phyloP scores from a whole-genome alignment of 2,329 filamentous ascomycete genomes.

The Monilinia fructicola region DNA sequence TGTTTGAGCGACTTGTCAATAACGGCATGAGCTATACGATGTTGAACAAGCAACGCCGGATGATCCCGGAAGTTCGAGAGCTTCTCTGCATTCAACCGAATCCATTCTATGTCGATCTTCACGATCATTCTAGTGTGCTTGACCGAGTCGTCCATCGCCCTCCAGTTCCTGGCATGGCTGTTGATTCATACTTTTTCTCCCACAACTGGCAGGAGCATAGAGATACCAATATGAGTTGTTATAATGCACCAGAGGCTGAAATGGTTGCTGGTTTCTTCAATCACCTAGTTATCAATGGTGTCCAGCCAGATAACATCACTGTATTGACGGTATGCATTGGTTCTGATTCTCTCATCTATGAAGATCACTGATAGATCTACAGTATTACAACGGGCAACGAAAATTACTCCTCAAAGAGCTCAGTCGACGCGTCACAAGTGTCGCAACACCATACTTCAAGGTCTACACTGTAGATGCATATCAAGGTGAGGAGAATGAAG shows the following conservation, averaged over 20 bases:
- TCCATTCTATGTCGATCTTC: conserved; percentile 60
- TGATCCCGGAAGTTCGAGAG: conserved; percentile 67
- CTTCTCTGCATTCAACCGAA: conserved; percentile 46
- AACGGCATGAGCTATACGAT: conserved; percentile 56
- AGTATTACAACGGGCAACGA: conserved; percentile 82
- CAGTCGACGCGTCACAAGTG: conserved; percentile 44
- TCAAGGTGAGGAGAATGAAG: conserved; percentile 86
- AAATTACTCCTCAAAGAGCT: conserved; percentile 57
- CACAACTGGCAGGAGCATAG: conserved; percentile 65
- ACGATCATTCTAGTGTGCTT: conserved; percentile 58
- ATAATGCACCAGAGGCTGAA: conserved; percentile 69
- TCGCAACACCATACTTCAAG: conserved; percentile 44
- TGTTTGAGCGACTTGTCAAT: conserved; percentile 66
- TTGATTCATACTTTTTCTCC: conserved; percentile 60
- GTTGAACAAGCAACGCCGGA: conserved; percentile 61
- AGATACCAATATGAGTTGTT: conserved; percentile 63
- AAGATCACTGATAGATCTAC: not conserved
- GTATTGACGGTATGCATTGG: conserved; percentile 58
- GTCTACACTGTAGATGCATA: conserved; percentile 86
- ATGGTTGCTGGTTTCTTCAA: conserved; percentile 74
- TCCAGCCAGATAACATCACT: conserved; percentile 63
- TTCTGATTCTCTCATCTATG: not conserved
- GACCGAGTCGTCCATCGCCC: conserved; percentile 51
- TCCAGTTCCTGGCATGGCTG: conserved; percentile 61
- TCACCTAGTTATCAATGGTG: conserved; percentile 70